Evolutionary conservation across 176 grass and related monocot species (phyloP).

Genomic region (Chloris gayana): DNA sequence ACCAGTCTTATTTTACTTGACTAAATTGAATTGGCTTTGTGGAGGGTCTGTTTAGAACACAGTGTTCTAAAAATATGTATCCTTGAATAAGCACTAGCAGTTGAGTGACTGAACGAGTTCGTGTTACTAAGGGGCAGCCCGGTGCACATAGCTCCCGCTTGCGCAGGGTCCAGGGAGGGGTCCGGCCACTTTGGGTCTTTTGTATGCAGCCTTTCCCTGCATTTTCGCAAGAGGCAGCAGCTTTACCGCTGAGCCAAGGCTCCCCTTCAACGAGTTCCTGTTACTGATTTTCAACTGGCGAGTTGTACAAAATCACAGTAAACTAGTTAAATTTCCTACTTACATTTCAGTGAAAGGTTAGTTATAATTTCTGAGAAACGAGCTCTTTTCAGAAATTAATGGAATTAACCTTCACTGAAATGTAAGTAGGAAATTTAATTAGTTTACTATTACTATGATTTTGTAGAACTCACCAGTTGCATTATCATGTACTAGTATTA

Average conservation of each 20-base stretch:
- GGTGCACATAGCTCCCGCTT: too few species aligned
- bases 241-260: too few species aligned
- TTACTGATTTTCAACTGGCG: not conserved
- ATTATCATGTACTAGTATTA: not conserved
- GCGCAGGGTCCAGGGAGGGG: too few species aligned
- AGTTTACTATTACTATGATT: not conserved
- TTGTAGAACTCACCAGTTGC: not conserved
- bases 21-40: conserved; percentile 2
- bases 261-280: not conserved
- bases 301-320: not conserved
- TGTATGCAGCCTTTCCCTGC: too few species aligned
- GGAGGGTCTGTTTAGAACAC: not conserved
- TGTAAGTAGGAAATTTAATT: not conserved
- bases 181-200: too few species aligned
- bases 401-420: not conserved
- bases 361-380: not conserved
- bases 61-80: not conserved
- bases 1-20: conserved; percentile 10
- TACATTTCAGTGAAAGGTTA: conserved; percentile 11
- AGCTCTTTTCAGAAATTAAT: too few species aligned
- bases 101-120: not conserved
- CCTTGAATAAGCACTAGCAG: not conserved
- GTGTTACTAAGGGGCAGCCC: too few species aligned
- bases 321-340: not conserved
- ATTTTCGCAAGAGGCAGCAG: too few species aligned